Percentiles rank a stretch among this genome's conserved stretches.
Evolutionary conservation across 2,329 filamentous ascomycete genomes (phyloP).

Genomic region (Dryadomyces quercivorus): DNA sequence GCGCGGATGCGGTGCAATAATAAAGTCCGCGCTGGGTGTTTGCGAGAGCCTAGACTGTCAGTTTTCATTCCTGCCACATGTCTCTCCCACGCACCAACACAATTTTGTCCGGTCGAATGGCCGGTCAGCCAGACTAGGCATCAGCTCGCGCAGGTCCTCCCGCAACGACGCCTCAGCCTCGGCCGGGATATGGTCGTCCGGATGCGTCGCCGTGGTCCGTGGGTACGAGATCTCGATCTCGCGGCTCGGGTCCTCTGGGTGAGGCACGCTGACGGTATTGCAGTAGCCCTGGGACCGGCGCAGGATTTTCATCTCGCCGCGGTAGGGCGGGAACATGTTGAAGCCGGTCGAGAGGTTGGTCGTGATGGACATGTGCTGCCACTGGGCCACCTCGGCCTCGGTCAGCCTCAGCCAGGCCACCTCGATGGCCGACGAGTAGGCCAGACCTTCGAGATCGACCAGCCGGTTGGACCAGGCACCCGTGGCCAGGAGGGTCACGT

Average conservation of each 20-base stretch:
- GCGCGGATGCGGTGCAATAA: not conserved
- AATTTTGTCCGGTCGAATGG: not conserved
- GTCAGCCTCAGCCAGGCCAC: conserved; percentile 18
- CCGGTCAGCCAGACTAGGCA: not conserved
- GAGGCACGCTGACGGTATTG: conserved; percentile 13
- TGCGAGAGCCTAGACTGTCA: not conserved
- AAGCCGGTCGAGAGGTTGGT: conserved; percentile 17
- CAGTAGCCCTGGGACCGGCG: conserved; percentile 14
- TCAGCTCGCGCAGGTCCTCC: not conserved
- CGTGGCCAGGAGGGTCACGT: conserved; percentile 12
- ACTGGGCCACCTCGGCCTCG: conserved; percentile 12
- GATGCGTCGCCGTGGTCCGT: conserved; percentile 14
- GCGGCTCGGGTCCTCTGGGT: conserved; percentile 14
- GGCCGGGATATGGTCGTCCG: conserved; percentile 14
- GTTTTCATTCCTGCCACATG: too few relatives aligned
- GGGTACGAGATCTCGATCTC: conserved; percentile 11
- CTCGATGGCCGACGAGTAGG: conserved; percentile 12
- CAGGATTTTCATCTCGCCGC: conserved; percentile 18
- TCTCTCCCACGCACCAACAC: not conserved
- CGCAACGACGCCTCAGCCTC: conserved; percentile 11
- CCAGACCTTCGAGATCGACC: conserved; percentile 11
- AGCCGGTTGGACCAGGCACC: conserved; percentile 16
- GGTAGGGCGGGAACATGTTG: conserved; percentile 18
- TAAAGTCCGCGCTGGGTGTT: not conserved
- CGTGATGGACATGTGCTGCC: conserved; percentile 18